A percentile compares a stretch with the other conserved stretches of the same genome.
phyloP scores from a whole-genome alignment of 2,329 filamentous ascomycete genomes.

The Whalleya microplaca region DNA sequence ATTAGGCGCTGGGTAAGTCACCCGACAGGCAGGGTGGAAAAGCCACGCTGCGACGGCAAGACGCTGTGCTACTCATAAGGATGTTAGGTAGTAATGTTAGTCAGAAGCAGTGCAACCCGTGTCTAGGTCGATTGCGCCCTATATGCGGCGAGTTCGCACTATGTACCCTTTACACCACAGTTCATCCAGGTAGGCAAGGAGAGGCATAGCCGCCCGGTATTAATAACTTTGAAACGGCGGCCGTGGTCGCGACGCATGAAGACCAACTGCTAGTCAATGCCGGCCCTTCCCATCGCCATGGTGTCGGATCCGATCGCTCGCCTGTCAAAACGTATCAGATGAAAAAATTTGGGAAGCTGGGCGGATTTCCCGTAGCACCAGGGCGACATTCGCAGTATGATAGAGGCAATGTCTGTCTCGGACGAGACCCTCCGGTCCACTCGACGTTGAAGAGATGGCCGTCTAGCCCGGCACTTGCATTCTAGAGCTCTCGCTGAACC shows the following conservation, averaged over 20 bases:
- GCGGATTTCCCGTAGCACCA: too few species aligned
- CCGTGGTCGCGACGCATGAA: background rate
- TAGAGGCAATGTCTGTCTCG: background rate
- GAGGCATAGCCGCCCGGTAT: background rate
- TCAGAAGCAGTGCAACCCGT: too few species aligned
- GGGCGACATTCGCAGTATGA: background rate
- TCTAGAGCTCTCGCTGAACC: background rate
- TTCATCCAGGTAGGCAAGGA: background rate
- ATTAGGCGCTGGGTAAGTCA: too few species aligned
- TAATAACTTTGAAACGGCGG: background rate
- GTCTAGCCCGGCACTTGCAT: background rate
- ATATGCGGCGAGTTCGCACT: background rate
- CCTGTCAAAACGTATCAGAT: background rate
- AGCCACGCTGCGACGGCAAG: too few species aligned
- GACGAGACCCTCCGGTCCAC: background rate
- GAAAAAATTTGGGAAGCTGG: too few species aligned
- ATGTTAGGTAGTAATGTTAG: too few species aligned
- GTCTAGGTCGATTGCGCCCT: too few species aligned
- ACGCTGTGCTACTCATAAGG: too few species aligned
- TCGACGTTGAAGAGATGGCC: background rate
- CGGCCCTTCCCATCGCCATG: constrained; percentile 3
- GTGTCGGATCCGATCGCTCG: background rate
- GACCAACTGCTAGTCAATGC: background rate
- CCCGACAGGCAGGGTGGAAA: too few species aligned
- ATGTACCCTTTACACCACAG: background rate